These are phyloP conservation scores for Shiraia bambusicola DNA, from an alignment of 2,329 filamentous ascomycete species.

Conservation along the genomic window DNA sequence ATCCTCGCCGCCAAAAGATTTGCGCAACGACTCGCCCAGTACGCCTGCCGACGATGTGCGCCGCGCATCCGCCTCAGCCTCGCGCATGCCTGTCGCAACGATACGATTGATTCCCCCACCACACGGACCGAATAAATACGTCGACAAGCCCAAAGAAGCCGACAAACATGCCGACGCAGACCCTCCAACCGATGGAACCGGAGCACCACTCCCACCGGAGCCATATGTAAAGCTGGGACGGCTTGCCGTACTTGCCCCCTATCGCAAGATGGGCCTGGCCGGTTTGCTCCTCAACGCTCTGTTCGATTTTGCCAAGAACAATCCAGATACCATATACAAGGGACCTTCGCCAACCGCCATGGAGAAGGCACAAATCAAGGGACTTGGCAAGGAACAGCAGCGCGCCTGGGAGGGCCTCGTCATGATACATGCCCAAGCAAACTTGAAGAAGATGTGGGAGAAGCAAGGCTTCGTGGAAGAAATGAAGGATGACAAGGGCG, in stretches of 20 bases:
- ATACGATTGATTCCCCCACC: constrained; percentile 81
- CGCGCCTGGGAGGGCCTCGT: constrained; percentile 72
- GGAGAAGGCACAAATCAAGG: constrained; percentile 49
- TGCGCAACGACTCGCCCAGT: constrained; percentile 47
- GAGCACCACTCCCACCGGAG: constrained; percentile 62
- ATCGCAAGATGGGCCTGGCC: constrained; percentile 66
- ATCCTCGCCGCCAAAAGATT: constrained; percentile 31
- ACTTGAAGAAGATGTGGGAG: constrained; percentile 65
- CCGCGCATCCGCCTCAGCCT: constrained; percentile 42
- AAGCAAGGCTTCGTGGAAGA: constrained; percentile 76
- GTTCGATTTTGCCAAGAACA: constrained; percentile 64
- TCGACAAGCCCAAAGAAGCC: constrained; percentile 17
- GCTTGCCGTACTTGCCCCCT: constrained; percentile 68
- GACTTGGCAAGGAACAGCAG: constrained; percentile 41
- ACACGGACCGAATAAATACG: constrained; percentile 64
- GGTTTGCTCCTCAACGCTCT: constrained; percentile 67
- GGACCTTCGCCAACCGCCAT: constrained; percentile 41
- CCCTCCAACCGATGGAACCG: constrained; percentile 15
- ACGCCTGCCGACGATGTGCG: constrained; percentile 41
- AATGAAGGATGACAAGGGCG: constrained; percentile 59
- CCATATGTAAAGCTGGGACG: constrained; percentile 82
- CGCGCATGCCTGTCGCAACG: constrained; percentile 66
- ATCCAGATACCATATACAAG: constrained; percentile 54
- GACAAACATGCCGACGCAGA: constrained; percentile 37
- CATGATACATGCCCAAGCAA: constrained; percentile 75